phyloP scores from a whole-genome alignment of 2,329 filamentous ascomycete species.

The Colletotrichum scovillei region DNA sequence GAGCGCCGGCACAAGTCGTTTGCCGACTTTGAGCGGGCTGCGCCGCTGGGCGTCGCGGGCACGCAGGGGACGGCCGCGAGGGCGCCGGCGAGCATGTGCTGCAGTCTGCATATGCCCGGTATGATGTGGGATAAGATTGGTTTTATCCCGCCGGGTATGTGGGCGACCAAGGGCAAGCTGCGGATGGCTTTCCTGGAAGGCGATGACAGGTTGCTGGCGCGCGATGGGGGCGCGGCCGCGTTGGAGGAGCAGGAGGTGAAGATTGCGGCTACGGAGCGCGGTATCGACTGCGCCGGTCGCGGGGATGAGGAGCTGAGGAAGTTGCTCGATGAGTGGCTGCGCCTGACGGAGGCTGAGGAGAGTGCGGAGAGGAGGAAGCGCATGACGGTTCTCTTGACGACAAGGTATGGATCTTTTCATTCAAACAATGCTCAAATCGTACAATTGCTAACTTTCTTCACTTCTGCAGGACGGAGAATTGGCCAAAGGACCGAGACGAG shows the following conservation, averaged over 20 bases:
- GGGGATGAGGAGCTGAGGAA: conserved; percentile 67
- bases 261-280: conserved; percentile 78
- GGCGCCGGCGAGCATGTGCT: conserved; percentile 52
- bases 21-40: conserved; percentile 49
- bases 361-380: conserved; percentile 49
- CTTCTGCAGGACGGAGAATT: conserved; percentile 49
- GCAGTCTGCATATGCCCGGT: conserved; percentile 57
- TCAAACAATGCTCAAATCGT: not conserved
- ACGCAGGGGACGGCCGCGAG: conserved; percentile 25
- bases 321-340: conserved; percentile 60
- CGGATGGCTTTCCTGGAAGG: conserved; percentile 72
- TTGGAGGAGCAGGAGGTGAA: conserved; percentile 73
- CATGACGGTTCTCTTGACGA: conserved; percentile 54
- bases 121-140: conserved; percentile 62
- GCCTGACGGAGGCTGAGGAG: conserved; percentile 53
- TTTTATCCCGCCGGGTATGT: conserved; percentile 59
- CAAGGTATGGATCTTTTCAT: conserved; percentile 47
- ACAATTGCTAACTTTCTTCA: conserved; percentile 21
- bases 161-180: conserved; percentile 63
- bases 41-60: conserved; percentile 50
- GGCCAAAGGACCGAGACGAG: conserved; percentile 52
- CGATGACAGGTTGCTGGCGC: conserved; percentile 77
- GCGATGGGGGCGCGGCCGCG: conserved; percentile 68
- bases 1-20: conserved; percentile 62
- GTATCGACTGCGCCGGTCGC: conserved; percentile 66